Percentiles rank a stretch among this genome's conserved stretches.
These are phyloP conservation scores for Microbotryum intermedium DNA, from an alignment of 1,284 basidiomycete species.

Conservation along the genomic window DNA sequence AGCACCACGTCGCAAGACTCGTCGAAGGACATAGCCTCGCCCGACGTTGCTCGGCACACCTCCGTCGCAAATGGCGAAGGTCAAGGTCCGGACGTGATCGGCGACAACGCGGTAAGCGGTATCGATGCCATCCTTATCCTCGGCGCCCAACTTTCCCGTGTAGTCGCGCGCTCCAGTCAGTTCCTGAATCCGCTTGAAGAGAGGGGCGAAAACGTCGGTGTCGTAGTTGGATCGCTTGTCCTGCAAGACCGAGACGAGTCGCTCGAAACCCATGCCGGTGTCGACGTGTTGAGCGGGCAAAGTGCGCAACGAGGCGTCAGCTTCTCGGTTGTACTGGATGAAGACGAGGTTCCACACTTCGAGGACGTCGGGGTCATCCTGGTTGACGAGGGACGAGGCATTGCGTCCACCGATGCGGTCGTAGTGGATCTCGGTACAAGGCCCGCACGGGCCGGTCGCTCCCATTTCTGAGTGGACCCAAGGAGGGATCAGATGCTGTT, in stretches of 20 bases:
- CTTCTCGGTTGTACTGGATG: slow-evolving; percentile 96
- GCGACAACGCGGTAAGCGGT: slow-evolving; percentile 96
- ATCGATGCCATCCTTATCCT: slow-evolving; percentile 88
- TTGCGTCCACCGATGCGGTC: slow-evolving; percentile 92
- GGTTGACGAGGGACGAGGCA: slow-evolving; percentile 83
- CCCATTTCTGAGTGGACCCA: slow-evolving; percentile 70
- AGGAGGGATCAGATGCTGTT: neutral
- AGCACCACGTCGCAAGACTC: slow-evolving; percentile 84
- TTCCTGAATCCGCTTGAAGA: slow-evolving; percentile 81
- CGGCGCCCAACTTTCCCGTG: slow-evolving; percentile 80
- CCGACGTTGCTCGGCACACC: slow-evolving; percentile 95
- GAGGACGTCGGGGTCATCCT: slow-evolving; percentile 89
- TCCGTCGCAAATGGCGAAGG: slow-evolving; percentile 91
- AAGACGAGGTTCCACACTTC: slow-evolving; percentile 98
- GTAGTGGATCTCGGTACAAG: slow-evolving; percentile 95
- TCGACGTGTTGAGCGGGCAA: slow-evolving; percentile 94
- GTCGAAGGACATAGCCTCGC: slow-evolving; percentile 86
- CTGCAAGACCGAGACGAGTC: slow-evolving; percentile 88
- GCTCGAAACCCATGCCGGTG: slow-evolving; percentile 98
- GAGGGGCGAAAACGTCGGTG: slow-evolving; percentile 86
- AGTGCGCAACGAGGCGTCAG: slow-evolving; percentile 66
- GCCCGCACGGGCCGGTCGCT: slow-evolving; percentile 92
- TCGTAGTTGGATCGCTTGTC: slow-evolving; percentile 93
- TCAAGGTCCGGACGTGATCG: slow-evolving; percentile 91
- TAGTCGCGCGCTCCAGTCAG: slow-evolving; percentile 83